Evolutionary conservation across 805 yeast species (phyloP).

Genomic region (Saturnispora zaruensis): DNA sequence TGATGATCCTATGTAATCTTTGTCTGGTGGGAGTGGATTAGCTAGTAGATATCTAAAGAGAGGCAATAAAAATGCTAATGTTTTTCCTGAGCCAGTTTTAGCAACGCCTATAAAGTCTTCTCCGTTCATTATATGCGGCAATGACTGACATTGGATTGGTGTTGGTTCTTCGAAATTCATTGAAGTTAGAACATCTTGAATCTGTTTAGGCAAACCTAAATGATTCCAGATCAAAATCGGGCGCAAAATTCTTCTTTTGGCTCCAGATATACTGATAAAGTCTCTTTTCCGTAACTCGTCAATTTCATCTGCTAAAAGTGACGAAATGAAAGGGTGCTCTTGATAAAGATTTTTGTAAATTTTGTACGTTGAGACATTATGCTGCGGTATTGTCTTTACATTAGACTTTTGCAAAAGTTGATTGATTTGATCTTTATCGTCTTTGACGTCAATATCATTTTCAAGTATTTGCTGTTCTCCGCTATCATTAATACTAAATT

Average conservation of each 20-base stretch:
- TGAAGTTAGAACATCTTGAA: slow-evolving; percentile 43
- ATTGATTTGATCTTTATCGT: slow-evolving; percentile 27
- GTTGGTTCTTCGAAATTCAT: slow-evolving; percentile 60
- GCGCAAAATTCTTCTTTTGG: slow-evolving; percentile 34
- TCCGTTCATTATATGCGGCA: slow-evolving; percentile 87
- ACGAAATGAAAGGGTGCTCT: slow-evolving; percentile 46
- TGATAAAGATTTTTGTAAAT: slow-evolving; percentile 56
- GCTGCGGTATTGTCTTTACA: slow-evolving; percentile 41
- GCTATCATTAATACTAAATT: neutral
- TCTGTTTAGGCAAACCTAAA: slow-evolving; percentile 60
- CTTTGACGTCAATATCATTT: slow-evolving; percentile 26
- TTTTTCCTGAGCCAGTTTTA: slow-evolving; percentile 94
- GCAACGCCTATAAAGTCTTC: slow-evolving; percentile 90
- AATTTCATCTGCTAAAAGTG: slow-evolving; percentile 47
- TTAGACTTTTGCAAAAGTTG: slow-evolving; percentile 34
- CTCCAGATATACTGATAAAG: slow-evolving; percentile 61
- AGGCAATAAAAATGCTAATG: slow-evolving; percentile 80
- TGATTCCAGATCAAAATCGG: slow-evolving; percentile 78
- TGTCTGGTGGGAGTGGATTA: slow-evolving; percentile 29
- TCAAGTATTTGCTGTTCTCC: slow-evolving; percentile 13
- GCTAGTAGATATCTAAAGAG: slow-evolving; percentile 75
- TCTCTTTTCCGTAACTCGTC: slow-evolving; percentile 46
- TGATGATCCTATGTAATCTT: slow-evolving; percentile 44
- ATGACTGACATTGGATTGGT: slow-evolving; percentile 82
- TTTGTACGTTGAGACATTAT: slow-evolving; percentile 40